Base-by-base conservation (phyloP, 2,329 filamentous ascomycete genomes). In the Ceratocystis alfenasii region DNA sequence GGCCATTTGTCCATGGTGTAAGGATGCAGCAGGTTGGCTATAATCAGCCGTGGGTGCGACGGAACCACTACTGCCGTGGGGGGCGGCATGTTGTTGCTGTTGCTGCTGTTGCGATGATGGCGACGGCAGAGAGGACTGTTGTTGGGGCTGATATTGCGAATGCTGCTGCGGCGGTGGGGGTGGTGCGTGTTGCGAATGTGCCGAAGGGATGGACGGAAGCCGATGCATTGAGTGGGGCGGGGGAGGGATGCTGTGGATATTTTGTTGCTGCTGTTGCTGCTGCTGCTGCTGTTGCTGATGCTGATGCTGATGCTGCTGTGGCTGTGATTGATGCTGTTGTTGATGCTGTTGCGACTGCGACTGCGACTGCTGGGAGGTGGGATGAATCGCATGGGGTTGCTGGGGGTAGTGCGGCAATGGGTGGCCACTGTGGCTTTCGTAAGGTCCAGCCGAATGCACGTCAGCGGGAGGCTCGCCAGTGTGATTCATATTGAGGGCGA, bases 171-270 rank as follows among this genome's bases (percentile, higher is more conserved):
- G 60, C 30, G 64, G 64, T 45, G 60, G 48, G 17, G 64, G 59
- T 17, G 30, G 59, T 33, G 45, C 55, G 15, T 45, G 64, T 30
- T 53, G 64, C 41, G 41, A 44, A 44, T 46, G 60, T 15, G 36
- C 41, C 22, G 60, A 59, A 59, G 60, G 60, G 57, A 41, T 53
- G 59, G 20, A 36, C 33, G 48, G 53, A 45, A 57, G 63, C 17
- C 63, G 63, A 33, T 55, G 53, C 30, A 66, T 66, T 17, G 59
- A 50, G 36, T 33, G 64, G 30, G 64, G 64, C 44, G 46, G 57
- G n/a, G 50, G 44, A 59, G 30, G 59, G 22, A 30, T 48, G 41
- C 20, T 28, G 46, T 57, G 64, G 45, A 28, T 28, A n/a, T 66
- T 59, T 55, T 48, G 64, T 30, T 63, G 64, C 46, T 66, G 64